Percentiles rank a stretch among this genome's conserved stretches.
phyloP scores from a whole-genome alignment of 257 asterid genomes.

The Asclepias syriaca region DNA sequence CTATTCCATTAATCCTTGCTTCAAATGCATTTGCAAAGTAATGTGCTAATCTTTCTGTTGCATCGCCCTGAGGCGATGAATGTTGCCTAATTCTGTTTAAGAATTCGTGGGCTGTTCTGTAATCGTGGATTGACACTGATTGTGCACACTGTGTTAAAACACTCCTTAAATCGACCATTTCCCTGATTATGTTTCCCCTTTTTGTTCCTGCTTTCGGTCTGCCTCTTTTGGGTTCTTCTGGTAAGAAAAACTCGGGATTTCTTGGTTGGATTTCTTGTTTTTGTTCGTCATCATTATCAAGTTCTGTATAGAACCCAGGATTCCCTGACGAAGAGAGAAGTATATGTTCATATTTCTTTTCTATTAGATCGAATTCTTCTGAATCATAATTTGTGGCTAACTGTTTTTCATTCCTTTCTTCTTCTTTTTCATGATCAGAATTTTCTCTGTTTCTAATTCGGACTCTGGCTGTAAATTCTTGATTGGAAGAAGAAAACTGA shows the following conservation, averaged over 20 bases:
- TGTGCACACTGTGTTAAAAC: constrained; percentile 33
- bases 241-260: not conserved
- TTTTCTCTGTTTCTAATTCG: constrained; percentile 2
- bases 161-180: constrained; percentile 24
- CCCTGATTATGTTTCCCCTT: constrained; percentile 10
- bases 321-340: constrained; percentile 18
- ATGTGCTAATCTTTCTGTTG: constrained; percentile 29
- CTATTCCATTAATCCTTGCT: constrained; percentile 35
- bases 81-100: constrained; percentile 31
- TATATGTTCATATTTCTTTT: constrained; percentile 21
- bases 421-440: not conserved
- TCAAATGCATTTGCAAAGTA: constrained; percentile 33
- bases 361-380: constrained; percentile 10
- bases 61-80: constrained; percentile 32
- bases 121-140: constrained; percentile 20
- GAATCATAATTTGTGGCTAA: constrained; percentile 16
- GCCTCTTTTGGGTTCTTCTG: constrained; percentile 25
- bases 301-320: constrained; percentile 17
- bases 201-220: constrained; percentile 25
- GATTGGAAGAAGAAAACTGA: not conserved
- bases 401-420: constrained; percentile 12
- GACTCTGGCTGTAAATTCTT: not conserved
- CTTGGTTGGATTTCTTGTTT: not conserved
- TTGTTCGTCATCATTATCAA: not conserved
- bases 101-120: constrained; percentile 7